These are phyloP conservation scores for Westerdykella sp. DNA, from an alignment of 2,329 filamentous ascomycete species.

Conservation along the genomic window DNA sequence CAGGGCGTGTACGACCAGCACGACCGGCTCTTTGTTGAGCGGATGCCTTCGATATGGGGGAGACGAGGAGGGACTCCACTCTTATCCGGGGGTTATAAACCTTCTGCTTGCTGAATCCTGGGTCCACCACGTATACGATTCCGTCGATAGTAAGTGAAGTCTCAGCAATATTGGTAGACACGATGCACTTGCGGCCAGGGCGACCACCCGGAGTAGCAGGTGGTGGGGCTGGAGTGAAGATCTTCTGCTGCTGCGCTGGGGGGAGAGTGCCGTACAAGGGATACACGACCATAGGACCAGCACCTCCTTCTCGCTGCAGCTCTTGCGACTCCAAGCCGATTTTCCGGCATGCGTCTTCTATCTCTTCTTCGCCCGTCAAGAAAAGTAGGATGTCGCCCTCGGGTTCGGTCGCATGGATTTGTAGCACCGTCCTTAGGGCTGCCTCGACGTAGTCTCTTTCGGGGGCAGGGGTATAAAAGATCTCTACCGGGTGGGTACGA, in stretches of 20 bases:
- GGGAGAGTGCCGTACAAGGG: conserved; percentile 91
- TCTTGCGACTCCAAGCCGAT: conserved; percentile 88
- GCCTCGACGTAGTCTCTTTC: conserved; percentile 97
- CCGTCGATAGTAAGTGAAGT: conserved; percentile 96
- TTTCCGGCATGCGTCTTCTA: conserved; percentile 91
- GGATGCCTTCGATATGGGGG: conserved; percentile 94
- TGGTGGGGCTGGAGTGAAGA: conserved; percentile 82
- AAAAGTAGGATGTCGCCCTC: conserved; percentile 94
- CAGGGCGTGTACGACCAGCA: conserved; percentile 95
- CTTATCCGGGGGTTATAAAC: conserved; percentile 96
- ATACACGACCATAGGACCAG: conserved; percentile 83
- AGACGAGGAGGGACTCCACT: conserved; percentile 95
- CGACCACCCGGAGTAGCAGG: conserved; percentile 68
- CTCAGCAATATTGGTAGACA: conserved; percentile 97
- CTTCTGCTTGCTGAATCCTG: conserved; percentile 98
- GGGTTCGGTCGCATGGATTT: conserved; percentile 88
- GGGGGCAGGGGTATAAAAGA: conserved; percentile 95
- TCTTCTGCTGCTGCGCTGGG: conserved; percentile 86
- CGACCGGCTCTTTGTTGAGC: conserved; percentile 96
- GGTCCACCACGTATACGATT: conserved; percentile 98
- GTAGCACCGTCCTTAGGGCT: conserved; percentile 85
- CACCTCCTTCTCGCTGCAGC: conserved; percentile 82
- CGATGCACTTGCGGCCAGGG: conserved; percentile 87
- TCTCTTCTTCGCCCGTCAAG: conserved; percentile 96
- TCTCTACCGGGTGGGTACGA: conserved; percentile 92